These are phyloP conservation scores for Corymbia citriodora DNA, from an alignment of 441 rosid genomes.

Conservation along the genomic window DNA sequence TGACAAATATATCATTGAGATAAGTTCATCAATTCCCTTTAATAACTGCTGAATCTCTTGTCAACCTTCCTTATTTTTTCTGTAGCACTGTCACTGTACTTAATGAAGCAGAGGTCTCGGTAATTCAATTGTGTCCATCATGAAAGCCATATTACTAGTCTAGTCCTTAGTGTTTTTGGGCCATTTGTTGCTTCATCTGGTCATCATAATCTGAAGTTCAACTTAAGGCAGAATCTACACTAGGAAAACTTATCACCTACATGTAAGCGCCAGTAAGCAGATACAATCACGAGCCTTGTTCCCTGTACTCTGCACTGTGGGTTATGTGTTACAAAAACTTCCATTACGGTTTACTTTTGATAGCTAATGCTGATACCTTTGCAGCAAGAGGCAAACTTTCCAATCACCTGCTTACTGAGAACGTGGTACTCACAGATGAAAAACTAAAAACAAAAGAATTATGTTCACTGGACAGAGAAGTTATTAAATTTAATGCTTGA, in stretches of 20 bases:
- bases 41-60: not conserved
- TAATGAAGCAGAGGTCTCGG: not conserved
- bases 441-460: not conserved
- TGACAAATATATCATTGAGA: not conserved
- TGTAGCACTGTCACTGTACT: not conserved
- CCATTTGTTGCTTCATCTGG: not conserved
- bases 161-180: not conserved
- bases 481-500: conserved; percentile 1
- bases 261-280: not conserved
- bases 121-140: not conserved
- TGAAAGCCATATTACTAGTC: not conserved
- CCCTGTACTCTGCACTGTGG: not conserved
- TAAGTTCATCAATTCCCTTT: not conserved
- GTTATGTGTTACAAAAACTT: not conserved
- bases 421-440: not conserved
- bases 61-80: not conserved
- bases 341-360: not conserved
- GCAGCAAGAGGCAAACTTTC: not conserved
- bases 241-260: not conserved
- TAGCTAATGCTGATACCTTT: not conserved
- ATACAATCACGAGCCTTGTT: not conserved
- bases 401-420: not conserved
- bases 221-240: not conserved
- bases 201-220: not conserved
- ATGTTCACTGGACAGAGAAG: conserved; percentile 8